These are phyloP conservation scores for Suillus americanus DNA, from an alignment of 768 basidiomycete genomes.

Conservation along the genomic window DNA sequence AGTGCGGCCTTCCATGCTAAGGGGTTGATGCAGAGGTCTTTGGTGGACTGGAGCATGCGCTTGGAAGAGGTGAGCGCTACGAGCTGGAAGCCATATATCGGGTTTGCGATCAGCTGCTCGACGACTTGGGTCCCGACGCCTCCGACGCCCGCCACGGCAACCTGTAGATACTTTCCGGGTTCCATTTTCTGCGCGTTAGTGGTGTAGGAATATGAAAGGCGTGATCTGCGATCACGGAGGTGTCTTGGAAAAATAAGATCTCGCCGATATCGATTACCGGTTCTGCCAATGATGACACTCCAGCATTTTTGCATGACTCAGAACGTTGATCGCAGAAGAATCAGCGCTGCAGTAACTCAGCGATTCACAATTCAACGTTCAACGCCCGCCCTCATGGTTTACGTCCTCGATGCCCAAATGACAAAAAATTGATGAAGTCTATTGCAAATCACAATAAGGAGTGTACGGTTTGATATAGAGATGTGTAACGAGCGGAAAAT, in stretches of 20 bases:
- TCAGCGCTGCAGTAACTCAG: not conserved
- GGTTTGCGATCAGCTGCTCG: slow-evolving; percentile 71
- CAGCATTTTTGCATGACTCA: not conserved
- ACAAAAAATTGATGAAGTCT: slow-evolving; percentile 14
- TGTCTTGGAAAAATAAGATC: not conserved
- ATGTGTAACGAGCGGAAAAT: slow-evolving; percentile 26
- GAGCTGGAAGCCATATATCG: slow-evolving; percentile 60
- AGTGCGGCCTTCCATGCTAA: slow-evolving; percentile 51
- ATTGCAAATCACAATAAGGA: slow-evolving; percentile 27
- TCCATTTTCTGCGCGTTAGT: slow-evolving; percentile 1
- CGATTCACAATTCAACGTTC: not conserved
- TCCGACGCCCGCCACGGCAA: slow-evolving; percentile 89
- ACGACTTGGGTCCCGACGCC: slow-evolving; percentile 91
- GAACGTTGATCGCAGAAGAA: not conserved
- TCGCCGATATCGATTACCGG: not conserved
- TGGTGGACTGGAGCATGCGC: slow-evolving; percentile 52
- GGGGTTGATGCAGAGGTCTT: slow-evolving; percentile 38
- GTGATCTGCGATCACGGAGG: not conserved
- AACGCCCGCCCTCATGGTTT: not conserved
- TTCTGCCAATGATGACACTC: not conserved
- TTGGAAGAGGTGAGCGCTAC: slow-evolving; percentile 71
- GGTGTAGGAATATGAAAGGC: not conserved
- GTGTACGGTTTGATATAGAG: slow-evolving; percentile 23
- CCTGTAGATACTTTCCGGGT: slow-evolving; percentile 36
- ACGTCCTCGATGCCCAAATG: not conserved